These are phyloP conservation scores for Chalciporus sphaerocephalus DNA, from an alignment of 768 basidiomycete genomes.

Conservation along the genomic window DNA sequence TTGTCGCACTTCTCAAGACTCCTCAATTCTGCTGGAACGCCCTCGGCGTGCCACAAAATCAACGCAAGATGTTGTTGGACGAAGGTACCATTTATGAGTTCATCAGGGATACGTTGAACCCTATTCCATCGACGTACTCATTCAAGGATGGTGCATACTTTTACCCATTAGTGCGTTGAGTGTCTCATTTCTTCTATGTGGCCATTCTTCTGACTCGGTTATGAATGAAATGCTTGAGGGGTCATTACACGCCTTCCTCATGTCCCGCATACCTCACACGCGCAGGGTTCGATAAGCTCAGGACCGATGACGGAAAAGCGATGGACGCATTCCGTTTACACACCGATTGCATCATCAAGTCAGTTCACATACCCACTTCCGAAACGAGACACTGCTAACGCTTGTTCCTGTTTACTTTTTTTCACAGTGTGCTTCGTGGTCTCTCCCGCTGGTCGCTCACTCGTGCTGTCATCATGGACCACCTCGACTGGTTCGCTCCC, in stretches of 20 bases:
- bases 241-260: conserved; percentile 54
- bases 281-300: conserved; percentile 53
- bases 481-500: conserved; percentile 56
- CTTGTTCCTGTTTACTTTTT: neutral
- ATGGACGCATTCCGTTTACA: conserved; percentile 62
- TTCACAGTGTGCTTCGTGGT: conserved; percentile 40
- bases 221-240: conserved; percentile 38
- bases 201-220: conserved; percentile 1
- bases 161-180: conserved; percentile 47
- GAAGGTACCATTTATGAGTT: conserved; percentile 49
- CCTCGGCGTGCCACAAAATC: conserved; percentile 69
- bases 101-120: conserved; percentile 49
- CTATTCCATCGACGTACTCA: conserved; percentile 42
- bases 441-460: conserved; percentile 49
- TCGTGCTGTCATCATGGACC: conserved; percentile 68
- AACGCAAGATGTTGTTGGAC: conserved; percentile 55
- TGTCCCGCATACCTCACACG: conserved; percentile 64
- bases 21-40: conserved; percentile 69
- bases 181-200: neutral
- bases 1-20: conserved; percentile 46
- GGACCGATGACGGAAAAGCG: conserved; percentile 40
- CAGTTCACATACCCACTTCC: conserved; percentile 14
- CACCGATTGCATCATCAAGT: conserved; percentile 70
- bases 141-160: conserved; percentile 65
- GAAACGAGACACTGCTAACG: neutral